A percentile compares a stretch with the other conserved stretches of the same genome.
These are phyloP conservation scores for Ambrosiella cleistominuta DNA, from an alignment of 2,329 filamentous ascomycete species.

Conservation along the genomic window DNA sequence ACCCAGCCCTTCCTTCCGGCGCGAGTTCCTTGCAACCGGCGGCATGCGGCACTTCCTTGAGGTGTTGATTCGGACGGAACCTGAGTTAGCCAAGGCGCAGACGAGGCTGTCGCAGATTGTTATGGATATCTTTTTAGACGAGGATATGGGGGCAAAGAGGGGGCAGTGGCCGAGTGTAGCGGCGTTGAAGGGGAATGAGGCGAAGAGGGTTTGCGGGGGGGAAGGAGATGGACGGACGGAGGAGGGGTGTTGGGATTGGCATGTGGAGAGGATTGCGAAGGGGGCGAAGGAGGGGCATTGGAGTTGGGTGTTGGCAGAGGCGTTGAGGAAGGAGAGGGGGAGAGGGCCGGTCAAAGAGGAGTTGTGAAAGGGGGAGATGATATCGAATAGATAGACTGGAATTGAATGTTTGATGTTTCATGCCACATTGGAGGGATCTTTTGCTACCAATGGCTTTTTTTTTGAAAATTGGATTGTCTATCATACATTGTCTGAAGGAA, in stretches of 20 bases:
- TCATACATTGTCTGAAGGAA: too few relatives aligned
- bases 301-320: conserved; percentile 26
- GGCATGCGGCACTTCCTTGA: conserved; percentile 38
- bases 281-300: conserved; percentile 24
- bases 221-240: conserved; percentile 17
- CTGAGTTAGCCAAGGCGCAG: conserved; percentile 31
- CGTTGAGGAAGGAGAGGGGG: conserved; percentile 19
- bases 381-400: too few relatives aligned
- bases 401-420: not conserved
- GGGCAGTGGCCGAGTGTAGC: conserved; percentile 35
- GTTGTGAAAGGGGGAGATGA: not conserved
- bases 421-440: too few relatives aligned
- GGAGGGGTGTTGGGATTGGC: conserved; percentile 43
- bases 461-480: too few relatives aligned
- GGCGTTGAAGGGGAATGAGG: conserved; percentile 19
- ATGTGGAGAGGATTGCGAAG: conserved; percentile 26
- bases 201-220: conserved; percentile 19
- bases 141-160: conserved; percentile 39
- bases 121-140: conserved; percentile 49
- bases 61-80: conserved; percentile 23
- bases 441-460: too few relatives aligned
- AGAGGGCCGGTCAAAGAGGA: conserved; percentile 10
- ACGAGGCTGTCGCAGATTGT: conserved; percentile 40
- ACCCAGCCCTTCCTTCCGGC: conserved; percentile 32
- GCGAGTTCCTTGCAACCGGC: conserved; percentile 34